Conservation (phyloP, 441 rosid species). For the Erysimum pusillum region DNA sequence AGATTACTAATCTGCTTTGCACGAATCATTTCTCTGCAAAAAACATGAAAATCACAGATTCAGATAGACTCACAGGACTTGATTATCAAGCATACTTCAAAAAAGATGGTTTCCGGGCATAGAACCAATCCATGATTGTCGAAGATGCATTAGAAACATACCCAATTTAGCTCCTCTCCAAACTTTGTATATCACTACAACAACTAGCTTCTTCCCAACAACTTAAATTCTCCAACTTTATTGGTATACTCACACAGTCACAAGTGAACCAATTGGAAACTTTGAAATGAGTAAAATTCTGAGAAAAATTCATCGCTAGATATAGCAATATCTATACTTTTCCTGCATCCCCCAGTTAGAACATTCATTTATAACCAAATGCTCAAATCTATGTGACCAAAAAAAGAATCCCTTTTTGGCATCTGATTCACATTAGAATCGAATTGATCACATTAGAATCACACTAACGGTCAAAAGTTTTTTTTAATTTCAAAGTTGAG, state of each 20-base stretch:
- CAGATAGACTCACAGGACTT: conserved; percentile 35
- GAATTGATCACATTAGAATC: conserved; percentile 2
- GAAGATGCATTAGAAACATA: not conserved
- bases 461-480: not conserved
- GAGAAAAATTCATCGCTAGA: not conserved
- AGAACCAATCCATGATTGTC: conserved; percentile 3
- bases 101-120: not conserved
- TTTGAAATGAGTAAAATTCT: not conserved
- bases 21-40: conserved; percentile 67
- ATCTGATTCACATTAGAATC: conserved; percentile 18
- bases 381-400: not conserved
- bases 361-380: not conserved
- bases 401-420: conserved; percentile 1
- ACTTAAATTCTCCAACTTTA: conserved; percentile 28
- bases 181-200: conserved; percentile 7
- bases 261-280: conserved; percentile 8
- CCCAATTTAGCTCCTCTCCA: conserved; percentile 23
- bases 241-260: conserved; percentile 29
- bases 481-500: not conserved
- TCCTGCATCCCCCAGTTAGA: not conserved
- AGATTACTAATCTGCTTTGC: conserved; percentile 78
- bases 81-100: conserved; percentile 6
- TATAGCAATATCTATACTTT: not conserved
- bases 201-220: conserved; percentile 25
- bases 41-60: conserved; percentile 32